These are phyloP conservation scores for Xylaria hypoxylon DNA, from an alignment of 2,329 filamentous ascomycete genomes.

Conservation along the genomic window DNA sequence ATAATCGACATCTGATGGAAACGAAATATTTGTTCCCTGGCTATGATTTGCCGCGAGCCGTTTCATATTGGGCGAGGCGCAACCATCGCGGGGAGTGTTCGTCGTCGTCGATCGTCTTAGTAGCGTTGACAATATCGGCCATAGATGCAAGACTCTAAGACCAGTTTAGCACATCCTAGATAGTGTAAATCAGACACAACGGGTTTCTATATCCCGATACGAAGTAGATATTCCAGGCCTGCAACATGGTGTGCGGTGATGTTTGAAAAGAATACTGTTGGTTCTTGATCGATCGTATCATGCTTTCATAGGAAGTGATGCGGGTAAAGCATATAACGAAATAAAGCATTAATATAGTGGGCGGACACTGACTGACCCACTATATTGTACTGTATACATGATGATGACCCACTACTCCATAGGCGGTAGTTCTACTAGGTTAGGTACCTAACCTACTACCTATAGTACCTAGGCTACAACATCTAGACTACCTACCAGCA, in stretches of 20 bases:
- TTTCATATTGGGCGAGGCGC: not conserved
- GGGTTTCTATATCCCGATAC: not conserved
- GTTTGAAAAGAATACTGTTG: not conserved
- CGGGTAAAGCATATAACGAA: no score
- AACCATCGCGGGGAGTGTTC: slow-evolving; percentile 4
- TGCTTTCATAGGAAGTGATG: no score
- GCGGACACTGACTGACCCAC: no score
- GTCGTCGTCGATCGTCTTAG: slow-evolving; percentile 27
- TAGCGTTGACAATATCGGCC: slow-evolving; percentile 31
- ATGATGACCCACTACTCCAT: no score
- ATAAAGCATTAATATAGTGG: no score
- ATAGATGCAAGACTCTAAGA: slow-evolving; percentile 30
- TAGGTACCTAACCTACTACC: not conserved
- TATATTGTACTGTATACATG: no score
- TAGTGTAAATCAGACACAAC: slow-evolving; percentile 32
- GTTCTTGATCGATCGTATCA: no score
- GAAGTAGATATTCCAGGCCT: slow-evolving; percentile 10
- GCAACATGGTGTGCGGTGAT: no score
- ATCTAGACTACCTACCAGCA: not conserved
- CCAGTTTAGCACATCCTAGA: slow-evolving; percentile 22
- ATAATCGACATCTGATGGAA: not conserved
- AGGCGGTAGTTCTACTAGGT: no score
- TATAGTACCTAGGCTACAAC: no score
- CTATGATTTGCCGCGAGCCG: not conserved
- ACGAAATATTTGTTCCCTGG: not conserved